phyloP scores from a whole-genome alignment of 805 yeast genomes.

The Candida succiphila region DNA sequence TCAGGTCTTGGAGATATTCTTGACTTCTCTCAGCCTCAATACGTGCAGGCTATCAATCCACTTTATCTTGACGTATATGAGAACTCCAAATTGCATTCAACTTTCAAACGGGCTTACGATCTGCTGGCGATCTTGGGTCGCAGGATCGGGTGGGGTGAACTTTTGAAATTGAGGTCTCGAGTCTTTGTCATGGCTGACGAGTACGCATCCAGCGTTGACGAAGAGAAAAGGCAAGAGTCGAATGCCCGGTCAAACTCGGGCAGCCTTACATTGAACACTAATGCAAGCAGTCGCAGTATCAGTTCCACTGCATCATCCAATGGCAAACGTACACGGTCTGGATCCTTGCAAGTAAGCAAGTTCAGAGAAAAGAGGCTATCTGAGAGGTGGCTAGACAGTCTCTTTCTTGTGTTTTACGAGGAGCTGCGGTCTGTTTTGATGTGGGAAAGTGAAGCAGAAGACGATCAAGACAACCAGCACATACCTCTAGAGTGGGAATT shows the following conservation, averaged over 20 bases:
- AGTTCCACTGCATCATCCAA: not conserved
- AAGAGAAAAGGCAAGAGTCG: slow-evolving; percentile 6
- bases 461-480: slow-evolving; percentile 25
- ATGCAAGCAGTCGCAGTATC: not conserved
- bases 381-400: slow-evolving; percentile 65
- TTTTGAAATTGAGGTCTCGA: slow-evolving; percentile 53
- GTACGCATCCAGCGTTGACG: slow-evolving; percentile 19
- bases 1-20: slow-evolving; percentile 24
- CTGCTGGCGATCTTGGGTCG: slow-evolving; percentile 60
- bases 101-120: slow-evolving; percentile 54
- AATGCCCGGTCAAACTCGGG: not conserved
- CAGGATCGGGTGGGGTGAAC: slow-evolving; percentile 73
- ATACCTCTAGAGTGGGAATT: slow-evolving; percentile 71
- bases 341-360: slow-evolving; percentile 8
- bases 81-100: slow-evolving; percentile 39
- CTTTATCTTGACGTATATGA: slow-evolving; percentile 37
- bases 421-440: slow-evolving; percentile 74
- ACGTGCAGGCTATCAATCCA: slow-evolving; percentile 35
- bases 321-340: slow-evolving; percentile 2
- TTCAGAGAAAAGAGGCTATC: slow-evolving; percentile 43
- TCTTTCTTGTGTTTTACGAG: slow-evolving; percentile 57
- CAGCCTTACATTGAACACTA: not conserved
- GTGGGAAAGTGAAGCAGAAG: slow-evolving; percentile 22
- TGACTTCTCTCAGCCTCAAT: slow-evolving; percentile 21
- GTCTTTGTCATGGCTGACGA: slow-evolving; percentile 80